Conservation (phyloP, 1,284 basidiomycete species). For the Rhodotorula sp. region DNA sequence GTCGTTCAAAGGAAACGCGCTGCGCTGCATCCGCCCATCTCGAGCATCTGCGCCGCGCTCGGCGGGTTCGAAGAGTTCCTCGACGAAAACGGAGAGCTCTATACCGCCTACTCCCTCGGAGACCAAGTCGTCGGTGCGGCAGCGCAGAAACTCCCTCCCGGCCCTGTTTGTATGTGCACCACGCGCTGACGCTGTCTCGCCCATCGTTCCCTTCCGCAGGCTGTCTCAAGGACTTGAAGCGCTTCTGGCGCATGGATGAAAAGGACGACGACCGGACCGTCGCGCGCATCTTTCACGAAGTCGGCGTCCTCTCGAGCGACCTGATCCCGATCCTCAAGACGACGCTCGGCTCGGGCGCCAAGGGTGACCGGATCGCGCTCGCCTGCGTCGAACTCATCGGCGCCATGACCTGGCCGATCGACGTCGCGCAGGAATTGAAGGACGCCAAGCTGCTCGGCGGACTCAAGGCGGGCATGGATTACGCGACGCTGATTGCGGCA, state of each 20-base stretch:
- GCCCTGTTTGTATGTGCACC: background rate
- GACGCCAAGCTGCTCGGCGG: constrained; percentile 64
- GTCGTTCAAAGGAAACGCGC: constrained; percentile 21
- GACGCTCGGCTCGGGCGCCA: constrained; percentile 61
- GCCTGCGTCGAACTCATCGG: constrained; percentile 82
- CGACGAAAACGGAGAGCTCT: constrained; percentile 34
- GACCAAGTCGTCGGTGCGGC: constrained; percentile 42
- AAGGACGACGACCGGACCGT: constrained; percentile 91
- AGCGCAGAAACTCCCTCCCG: background rate
- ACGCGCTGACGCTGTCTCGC: background rate
- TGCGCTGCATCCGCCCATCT: constrained; percentile 37
- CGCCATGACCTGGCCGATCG: constrained; percentile 96
- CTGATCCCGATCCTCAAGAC: constrained; percentile 75
- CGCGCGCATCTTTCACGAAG: constrained; percentile 81
- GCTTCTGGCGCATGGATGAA: constrained; percentile 90
- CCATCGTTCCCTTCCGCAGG: constrained; percentile 49
- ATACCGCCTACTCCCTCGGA: constrained; percentile 44
- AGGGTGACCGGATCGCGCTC: constrained; percentile 68
- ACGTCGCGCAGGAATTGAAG: constrained; percentile 83
- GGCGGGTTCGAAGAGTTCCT: constrained; percentile 44
- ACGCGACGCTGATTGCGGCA: constrained; percentile 72
- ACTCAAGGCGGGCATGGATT: constrained; percentile 64
- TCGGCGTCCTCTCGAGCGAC: constrained; percentile 77
- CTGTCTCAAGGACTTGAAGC: constrained; percentile 89
- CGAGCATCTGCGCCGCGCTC: constrained; percentile 41